phyloP scores from a whole-genome alignment of 176 grass and related monocot species.

The Triticum dicoccoides region DNA sequence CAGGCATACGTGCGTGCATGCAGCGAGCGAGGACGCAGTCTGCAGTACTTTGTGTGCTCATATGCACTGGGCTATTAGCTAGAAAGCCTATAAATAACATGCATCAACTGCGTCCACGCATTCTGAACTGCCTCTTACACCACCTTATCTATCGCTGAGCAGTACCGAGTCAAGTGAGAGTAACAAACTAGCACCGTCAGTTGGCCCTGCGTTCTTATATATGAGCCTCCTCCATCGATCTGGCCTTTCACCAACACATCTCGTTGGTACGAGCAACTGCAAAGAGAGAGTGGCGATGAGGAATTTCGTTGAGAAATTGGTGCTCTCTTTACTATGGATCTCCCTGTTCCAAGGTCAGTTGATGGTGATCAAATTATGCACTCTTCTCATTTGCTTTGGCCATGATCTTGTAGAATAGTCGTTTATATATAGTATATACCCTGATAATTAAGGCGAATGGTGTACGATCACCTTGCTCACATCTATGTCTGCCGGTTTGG shows the following conservation, averaged over 20 bases:
- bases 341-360: slow-evolving; percentile 33
- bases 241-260: background rate
- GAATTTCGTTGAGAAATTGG: slow-evolving; percentile 24
- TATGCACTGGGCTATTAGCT: background rate
- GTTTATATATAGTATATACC: too few relatives aligned
- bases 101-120: slow-evolving; percentile 12
- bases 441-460: too few relatives aligned
- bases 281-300: background rate
- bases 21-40: too few relatives aligned
- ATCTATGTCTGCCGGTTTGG: background rate
- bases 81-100: slow-evolving; percentile 26
- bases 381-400: background rate
- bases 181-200: background rate
- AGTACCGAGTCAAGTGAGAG: slow-evolving; percentile 26
- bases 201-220: background rate
- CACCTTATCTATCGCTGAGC: slow-evolving; percentile 22
- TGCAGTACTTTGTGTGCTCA: background rate
- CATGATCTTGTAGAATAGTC: background rate
- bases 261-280: background rate
- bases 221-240: background rate
- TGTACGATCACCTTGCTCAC: background rate
- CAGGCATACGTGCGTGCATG: background rate
- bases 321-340: slow-evolving; percentile 4
- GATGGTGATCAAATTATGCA: background rate
- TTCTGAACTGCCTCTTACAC: slow-evolving; percentile 1